These are phyloP conservation scores for Elongisporangium undulatum DNA, from an alignment of 352 stramenopile species.

Conservation along the genomic window DNA sequence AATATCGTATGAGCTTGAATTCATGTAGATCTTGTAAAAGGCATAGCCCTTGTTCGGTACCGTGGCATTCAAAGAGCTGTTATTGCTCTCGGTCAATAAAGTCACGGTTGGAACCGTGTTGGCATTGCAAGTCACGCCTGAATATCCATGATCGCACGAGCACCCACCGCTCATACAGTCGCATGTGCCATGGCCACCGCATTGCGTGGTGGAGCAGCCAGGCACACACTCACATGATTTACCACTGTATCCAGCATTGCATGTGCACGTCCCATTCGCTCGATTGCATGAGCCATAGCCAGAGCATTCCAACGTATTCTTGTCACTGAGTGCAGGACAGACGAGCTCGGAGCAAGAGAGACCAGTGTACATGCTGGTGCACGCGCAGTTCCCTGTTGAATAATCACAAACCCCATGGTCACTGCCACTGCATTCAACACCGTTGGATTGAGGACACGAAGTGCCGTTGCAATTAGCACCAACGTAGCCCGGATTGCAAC, in stretches of 20 bases:
- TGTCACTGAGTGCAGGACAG: constrained; percentile 31
- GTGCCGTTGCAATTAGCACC: constrained; percentile 51
- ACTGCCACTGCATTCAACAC: constrained; percentile 32
- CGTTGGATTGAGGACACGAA: constrained; percentile 33
- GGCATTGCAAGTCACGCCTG: constrained; percentile 28
- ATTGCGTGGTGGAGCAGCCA: constrained; percentile 43
- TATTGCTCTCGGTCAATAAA: constrained; percentile 19
- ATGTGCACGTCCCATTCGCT: constrained; percentile 41
- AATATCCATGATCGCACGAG: constrained; percentile 38
- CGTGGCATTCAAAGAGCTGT: constrained; percentile 10
- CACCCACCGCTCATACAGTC: constrained; percentile 66
- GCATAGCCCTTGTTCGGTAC: constrained; percentile 52
- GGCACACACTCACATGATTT: constrained; percentile 68
- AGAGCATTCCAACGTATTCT: constrained; percentile 55
- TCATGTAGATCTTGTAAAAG: constrained; percentile 65
- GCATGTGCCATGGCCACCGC: constrained; percentile 36
- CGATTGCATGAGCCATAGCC: constrained; percentile 56
- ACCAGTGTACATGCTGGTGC: constrained; percentile 44
- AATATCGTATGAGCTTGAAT: constrained; percentile 62
- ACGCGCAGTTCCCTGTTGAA: constrained; percentile 38
- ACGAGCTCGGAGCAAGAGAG: constrained; percentile 53
- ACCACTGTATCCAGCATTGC: constrained; percentile 47
- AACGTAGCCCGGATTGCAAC: constrained; percentile 50
- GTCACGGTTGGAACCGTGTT: constrained; percentile 13
- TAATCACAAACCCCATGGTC: constrained; percentile 43